Base-by-base conservation (phyloP, 768 basidiomycete species). In the Tephrocybe sp. region DNA sequence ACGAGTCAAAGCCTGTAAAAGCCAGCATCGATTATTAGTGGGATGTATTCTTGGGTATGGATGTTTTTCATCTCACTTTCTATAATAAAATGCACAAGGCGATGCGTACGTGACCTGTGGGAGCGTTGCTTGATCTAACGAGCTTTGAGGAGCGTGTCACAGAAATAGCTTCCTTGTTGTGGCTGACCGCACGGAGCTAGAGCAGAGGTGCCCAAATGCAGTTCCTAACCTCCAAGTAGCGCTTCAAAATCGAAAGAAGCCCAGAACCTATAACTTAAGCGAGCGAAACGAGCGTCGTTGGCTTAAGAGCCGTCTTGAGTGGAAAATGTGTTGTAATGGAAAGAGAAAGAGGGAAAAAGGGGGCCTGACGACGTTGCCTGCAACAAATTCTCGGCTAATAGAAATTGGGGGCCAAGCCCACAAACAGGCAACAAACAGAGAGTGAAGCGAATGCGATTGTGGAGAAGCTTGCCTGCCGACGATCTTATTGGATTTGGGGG, bases 301-400 rank as follows among this genome's bases (percentile, higher is more conserved):
- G 34, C 33, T 44, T 24, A 36, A 23, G 25, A 44, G 34, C 42
- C 34, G 42, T 34, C 28, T 30, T 11, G 28, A 11, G 11, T 30
- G 11, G 6, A 5, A 21, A 34, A 50, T 21, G 28, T 41, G 23
- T 36, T 47, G 30, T 14, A 30, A 11, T 5, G 28, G 11, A 30
- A 30, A 15, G 15, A 36, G 34, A 36, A 14, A 4, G 34, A 10
- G 15, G 8, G 34, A 36, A n/a, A 36, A 15, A 36, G 15, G 11
- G 34, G 34, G 15, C 34, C 15, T 4, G 34, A 36, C 34, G 34
- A 8, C 34, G 34, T 36, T 9, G 15, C 49, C 49, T 44, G 49
- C 49, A 50, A 43, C 49, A 50, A 41, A 26, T 26, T 25, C 23
- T 50, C 49, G 32, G 49, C 41, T 50, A 50, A 49, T 9, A 30